phyloP scores from a whole-genome alignment of 257 asterid species.

The Solanum chmielewskii region DNA sequence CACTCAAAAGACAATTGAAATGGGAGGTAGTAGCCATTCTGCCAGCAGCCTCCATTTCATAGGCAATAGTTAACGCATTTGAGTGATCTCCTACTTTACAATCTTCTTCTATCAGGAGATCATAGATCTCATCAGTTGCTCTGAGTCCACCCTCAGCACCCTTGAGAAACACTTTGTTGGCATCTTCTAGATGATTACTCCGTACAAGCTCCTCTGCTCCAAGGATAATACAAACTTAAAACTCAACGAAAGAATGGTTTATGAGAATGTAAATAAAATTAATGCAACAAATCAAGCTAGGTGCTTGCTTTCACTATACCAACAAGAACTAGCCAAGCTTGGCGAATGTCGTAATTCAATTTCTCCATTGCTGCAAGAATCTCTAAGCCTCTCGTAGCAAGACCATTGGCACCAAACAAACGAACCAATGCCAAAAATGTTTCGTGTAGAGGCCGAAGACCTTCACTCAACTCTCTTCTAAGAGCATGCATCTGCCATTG shows the following conservation, averaged over 20 bases:
- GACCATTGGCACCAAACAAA: conserved; percentile 83
- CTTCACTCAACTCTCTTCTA: conserved; percentile 89
- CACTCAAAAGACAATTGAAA: conserved; percentile 94
- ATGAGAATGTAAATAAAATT: background rate
- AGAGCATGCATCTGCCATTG: conserved; percentile 93
- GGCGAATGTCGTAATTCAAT: conserved; percentile 81
- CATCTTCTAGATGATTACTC: conserved; percentile 75
- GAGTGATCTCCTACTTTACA: conserved; percentile 94
- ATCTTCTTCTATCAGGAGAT: conserved; percentile 84
- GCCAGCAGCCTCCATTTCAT: conserved; percentile 99
- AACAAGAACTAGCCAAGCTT: conserved; percentile 93
- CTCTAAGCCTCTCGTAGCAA: conserved; percentile 76
- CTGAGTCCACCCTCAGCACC: conserved; percentile 94
- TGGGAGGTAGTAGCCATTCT: conserved; percentile 97
- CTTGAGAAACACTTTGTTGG: conserved; percentile 82
- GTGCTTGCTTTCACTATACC: conserved; percentile 38
- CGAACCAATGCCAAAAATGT: conserved; percentile 87
- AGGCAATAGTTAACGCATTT: conserved; percentile 94
- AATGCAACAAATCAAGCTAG: conserved; percentile 12
- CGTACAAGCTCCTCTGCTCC: conserved; percentile 87
- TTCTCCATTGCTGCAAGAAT: conserved; percentile 98
- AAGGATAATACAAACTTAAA: conserved; percentile 7
- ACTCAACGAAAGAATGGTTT: conserved; percentile 4
- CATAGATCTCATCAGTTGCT: conserved; percentile 92
- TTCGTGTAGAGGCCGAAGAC: conserved; percentile 92